Evolutionary conservation across 2,329 filamentous ascomycete species (phyloP), one percentile per base, ranked within the genome.

Genomic region (Curvularia sp.): DNA sequence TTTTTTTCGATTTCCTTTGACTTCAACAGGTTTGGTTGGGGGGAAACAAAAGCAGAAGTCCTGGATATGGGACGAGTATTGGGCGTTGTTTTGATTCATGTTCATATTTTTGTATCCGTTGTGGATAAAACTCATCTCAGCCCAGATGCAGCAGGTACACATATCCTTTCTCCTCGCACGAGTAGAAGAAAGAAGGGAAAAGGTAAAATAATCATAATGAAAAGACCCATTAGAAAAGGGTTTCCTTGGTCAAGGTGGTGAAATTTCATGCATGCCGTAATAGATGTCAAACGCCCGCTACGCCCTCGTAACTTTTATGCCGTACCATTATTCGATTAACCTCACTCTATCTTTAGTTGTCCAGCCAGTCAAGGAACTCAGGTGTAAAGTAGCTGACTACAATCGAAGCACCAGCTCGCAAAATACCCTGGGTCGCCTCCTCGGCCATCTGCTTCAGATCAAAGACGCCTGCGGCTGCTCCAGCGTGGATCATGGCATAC

Each of bases 401-500:
- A 72, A 99, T 98, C 0, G 89, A 94, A 6, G 95, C 95, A 43
- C 95, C 95, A 8, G 95, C 95, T 67, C 95, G 86, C 60, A 99
- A 80, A 63, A 99, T 98, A 24, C 93, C 92, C 78, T 98, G 92
- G 0, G 92, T 96, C 58, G 91, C 90, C 82, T 99, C 95, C 69
- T 97, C 93, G 0, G 92, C 95, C 91, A 97, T 97, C 4, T 89
- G 83, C 81, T 94, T 95, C 73, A 98, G 82, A 75, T 97, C 94
- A 74, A 98, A 99, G 3, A 99, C 95, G 4, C 95, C 95, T 1
- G 95, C 94, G 77, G 97, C 96, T 49, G 95, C 95, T 20, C 86
- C 95, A 0, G 95, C 95, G 73, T 97, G 92, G 52, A 99, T 95
- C 95, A 98, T 98, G 64, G 95, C 93, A 75, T 89, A 99, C 81